Base-by-base conservation (phyloP, 164 flowering plant species). In the Nelumbo lutea region DNA sequence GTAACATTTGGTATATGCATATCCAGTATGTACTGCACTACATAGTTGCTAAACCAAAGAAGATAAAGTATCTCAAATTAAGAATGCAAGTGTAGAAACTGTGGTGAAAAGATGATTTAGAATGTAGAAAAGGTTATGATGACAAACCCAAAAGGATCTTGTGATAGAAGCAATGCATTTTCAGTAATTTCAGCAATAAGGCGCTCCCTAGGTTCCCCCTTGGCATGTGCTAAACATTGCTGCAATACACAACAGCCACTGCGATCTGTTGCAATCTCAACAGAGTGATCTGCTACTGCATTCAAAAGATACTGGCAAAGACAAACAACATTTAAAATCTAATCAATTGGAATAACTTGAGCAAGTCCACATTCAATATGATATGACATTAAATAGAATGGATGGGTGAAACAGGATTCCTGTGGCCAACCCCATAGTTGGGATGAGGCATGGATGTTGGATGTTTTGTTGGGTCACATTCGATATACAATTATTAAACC, bases 241-340 rank as follows among this genome's bases (percentile, higher is more conserved):
- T 81, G 80, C 47, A 83, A 60, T 15, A 78, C 78, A 66, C 84
- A 81, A 61, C 87, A 83, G 2, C 87, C 87, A 27, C 64, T 62
- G 68, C 66, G 69, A 38, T 84, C 76, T 2, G 69, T 81, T 27
- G 87, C 85, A 42, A 84, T 63, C 39, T 15, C 70, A 27, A 59
- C 64, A 46, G 74, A 81, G 64, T 78, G 61, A 0, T 66, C 61
- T 42, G 79, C 80, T 64, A 82, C 57, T 55, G 59, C 76, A 47
- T 77, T 58, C 62, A 82, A 15, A 67, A 82, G 68, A 74, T 52
- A 45, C 85, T 82, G 83, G 69, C 7, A 68, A 69, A 56, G 46
- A 68, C 15, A 52, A 48, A 46, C 69, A 67, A 42, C 43, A 7
- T 50, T 51, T 39, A 55, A 64, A 27, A 70, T 6, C 6, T 3